Evolutionary conservation across 164 flowering plant genomes (phyloP).

Genomic region (Protea cynaroides): DNA sequence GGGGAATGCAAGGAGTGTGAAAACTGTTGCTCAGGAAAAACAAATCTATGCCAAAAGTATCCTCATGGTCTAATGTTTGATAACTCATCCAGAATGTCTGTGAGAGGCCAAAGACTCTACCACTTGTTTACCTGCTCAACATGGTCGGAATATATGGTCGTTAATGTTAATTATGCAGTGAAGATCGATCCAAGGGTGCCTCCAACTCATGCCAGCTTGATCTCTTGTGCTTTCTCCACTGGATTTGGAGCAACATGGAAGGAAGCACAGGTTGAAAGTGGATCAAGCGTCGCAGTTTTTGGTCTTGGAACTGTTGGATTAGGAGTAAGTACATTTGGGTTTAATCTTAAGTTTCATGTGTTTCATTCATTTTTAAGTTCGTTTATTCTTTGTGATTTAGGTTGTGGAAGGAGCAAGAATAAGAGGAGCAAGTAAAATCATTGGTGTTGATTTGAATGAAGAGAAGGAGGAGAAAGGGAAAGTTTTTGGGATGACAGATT

Average conservation of each 20-base stretch:
- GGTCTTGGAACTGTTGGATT: constrained; percentile 56
- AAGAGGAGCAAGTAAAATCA: constrained; percentile 38
- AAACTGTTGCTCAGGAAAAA: constrained; percentile 24
- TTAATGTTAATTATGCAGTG: constrained; percentile 20
- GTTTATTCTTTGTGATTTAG: constrained; percentile 14
- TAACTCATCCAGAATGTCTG: constrained; percentile 28
- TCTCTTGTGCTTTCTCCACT: constrained; percentile 33
- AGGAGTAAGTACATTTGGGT: constrained; percentile 29
- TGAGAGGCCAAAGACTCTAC: constrained; percentile 33
- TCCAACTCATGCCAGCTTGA: constrained; percentile 23
- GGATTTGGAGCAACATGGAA: constrained; percentile 19
- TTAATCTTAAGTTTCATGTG: no score
- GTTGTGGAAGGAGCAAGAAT: constrained; percentile 30
- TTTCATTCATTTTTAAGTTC: no score
- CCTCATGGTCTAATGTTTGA: constrained; percentile 39
- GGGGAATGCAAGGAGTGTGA: constrained; percentile 33
- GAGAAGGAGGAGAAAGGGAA: constrained; percentile 28
- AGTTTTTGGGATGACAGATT: constrained; percentile 43
- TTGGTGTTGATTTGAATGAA: constrained; percentile 39
- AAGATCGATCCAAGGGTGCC: constrained; percentile 20
- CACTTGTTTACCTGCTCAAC: constrained; percentile 32
- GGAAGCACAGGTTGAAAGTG: constrained; percentile 29
- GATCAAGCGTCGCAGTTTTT: constrained; percentile 38
- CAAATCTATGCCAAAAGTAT: constrained; percentile 26
- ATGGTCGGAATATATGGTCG: constrained; percentile 40